These are phyloP conservation scores for Tylopilus plumbeoviolaceoides DNA, from an alignment of 768 basidiomycete species.

Conservation along the genomic window DNA sequence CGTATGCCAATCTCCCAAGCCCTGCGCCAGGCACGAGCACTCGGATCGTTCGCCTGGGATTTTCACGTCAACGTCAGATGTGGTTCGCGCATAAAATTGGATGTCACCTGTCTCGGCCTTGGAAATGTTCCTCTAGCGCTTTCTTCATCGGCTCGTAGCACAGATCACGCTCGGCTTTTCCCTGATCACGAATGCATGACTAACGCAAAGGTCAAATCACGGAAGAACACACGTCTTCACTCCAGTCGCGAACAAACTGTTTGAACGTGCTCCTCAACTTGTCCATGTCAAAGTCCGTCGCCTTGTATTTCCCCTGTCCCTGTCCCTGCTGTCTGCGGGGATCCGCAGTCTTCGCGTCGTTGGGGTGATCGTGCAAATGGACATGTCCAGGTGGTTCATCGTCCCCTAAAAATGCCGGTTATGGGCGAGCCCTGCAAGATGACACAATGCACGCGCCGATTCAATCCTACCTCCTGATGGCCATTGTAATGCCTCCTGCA, in stretches of 20 bases:
- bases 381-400: constrained; percentile 34
- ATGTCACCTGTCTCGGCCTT: constrained; percentile 44
- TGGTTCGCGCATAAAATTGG: not conserved
- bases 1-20: constrained; percentile 83
- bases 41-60: constrained; percentile 46
- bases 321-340: constrained; percentile 6
- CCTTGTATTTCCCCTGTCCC: constrained; percentile 35
- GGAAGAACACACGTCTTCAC: constrained; percentile 54
- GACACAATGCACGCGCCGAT: constrained; percentile 19
- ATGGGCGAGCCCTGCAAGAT: not conserved
- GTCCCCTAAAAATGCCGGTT: constrained; percentile 13
- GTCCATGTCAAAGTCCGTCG: constrained; percentile 79
- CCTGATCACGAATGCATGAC: constrained; percentile 39
- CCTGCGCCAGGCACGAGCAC: constrained; percentile 92
- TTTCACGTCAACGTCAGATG: not conserved
- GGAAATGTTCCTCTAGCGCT: constrained; percentile 63
- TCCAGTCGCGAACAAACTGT: constrained; percentile 94
- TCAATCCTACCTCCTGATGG: constrained; percentile 15
- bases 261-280: constrained; percentile 89
- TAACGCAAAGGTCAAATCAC: not conserved
- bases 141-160: constrained; percentile 82
- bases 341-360: constrained; percentile 8
- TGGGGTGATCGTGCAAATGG: constrained; percentile 30
- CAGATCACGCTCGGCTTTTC: constrained; percentile 66
- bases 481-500: not conserved